Evolutionary conservation across 495 filamentous ascomycete genomes (phyloP), one percentile per base, ranked within the genome.

Genomic region (Penicillium coprophilum): DNA sequence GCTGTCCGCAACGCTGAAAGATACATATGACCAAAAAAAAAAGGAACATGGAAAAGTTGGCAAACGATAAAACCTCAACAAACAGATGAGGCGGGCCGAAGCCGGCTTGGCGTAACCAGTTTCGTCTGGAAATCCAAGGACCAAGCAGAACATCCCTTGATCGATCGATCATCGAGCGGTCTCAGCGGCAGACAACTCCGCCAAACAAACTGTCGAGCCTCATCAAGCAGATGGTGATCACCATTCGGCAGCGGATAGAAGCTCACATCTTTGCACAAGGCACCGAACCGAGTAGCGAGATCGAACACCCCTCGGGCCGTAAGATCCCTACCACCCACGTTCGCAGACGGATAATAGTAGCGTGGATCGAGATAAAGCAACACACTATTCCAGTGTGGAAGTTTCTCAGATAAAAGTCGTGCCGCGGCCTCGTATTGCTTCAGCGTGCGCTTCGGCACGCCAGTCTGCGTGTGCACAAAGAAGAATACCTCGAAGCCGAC

Each of bases 401-500:
- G 40, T 45, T 66, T 68, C 51, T 61, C 56, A 0, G 44, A 24
- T 6, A 75, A 50, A 4, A 69, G 46, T 7, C 50, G 61, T 1
- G 61, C 62, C 1, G 71, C 74, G 1, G 43, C 50, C 41, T 70
- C 66, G 49, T 77, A 77, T 57, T 74, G 62, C 30, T 53, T 64
- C 27, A 72, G 48, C 1, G 66, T 62, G 1, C 72, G 69, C 47
- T 77, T 77, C n/a, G 72, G 69, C 23, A 71, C 66, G 9, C 65
- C 70, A 2, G 58, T 58, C 53, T 76, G 61, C 17, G 58, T 59
- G 40, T 77, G 72, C 13, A 77, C 72, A 58, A 77, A 77, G 58
- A 77, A 68, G 55, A 66, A 71, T 15, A 77, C 45, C 60, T 77
- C 74, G 41, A 77, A 77, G 19, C 74, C 74, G 27, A 77, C 69